Evolutionary conservation across 2,329 filamentous ascomycete species (phyloP), one percentile per base, ranked within the genome.

Genomic region (Calonectria pseudoturangicola): DNA sequence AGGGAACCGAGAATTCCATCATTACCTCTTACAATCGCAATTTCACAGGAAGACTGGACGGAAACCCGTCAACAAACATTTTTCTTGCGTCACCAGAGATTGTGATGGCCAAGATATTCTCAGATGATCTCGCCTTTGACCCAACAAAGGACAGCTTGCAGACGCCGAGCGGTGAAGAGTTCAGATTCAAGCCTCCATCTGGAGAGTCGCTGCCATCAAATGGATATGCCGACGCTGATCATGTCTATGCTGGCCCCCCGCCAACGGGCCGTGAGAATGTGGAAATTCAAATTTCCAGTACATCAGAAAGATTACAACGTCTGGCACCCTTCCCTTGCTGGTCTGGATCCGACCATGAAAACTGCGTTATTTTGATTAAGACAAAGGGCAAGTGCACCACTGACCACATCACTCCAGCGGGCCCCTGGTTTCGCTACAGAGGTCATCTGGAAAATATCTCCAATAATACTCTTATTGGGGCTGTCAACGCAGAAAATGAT

Each of bases 11-110:
- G 81, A 99, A 99, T 92, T 97, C 95, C 8, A 98, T 99, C 85
- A 89, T 99, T 84, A 98, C 96, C 54, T 98, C 97, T 30, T 99
- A 98, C 93, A 99, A 99, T 93, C 95, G 97, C 87, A 98, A 99
- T 92, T 98, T 99, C 89, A 98, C 96, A 74, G 96, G 96, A 78
- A 95, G 97, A 84, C 98, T 98, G 86, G 96, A 98, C 80, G 95
- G 94, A 78, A 98, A 98, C 90, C 95, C 95, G 48, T 95, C 95
- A 68, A 98, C 95, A 66, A 95, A 98, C 89, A 94, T 95, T 71
- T 98, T 98, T 85, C 95, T 98, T 79, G 93, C 95, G 76, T 98
- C 95, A 7, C 95, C 95, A 68, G 95, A 98, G 84, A 88, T 98
- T 73, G 95, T 97, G 50, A 94, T 97, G 66, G 95, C 95, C 77